Percentiles rank a stretch among this genome's conserved stretches.
Conservation (phyloP, 495 filamentous ascomycete species). For the Mycothermus thermophilus region DNA sequence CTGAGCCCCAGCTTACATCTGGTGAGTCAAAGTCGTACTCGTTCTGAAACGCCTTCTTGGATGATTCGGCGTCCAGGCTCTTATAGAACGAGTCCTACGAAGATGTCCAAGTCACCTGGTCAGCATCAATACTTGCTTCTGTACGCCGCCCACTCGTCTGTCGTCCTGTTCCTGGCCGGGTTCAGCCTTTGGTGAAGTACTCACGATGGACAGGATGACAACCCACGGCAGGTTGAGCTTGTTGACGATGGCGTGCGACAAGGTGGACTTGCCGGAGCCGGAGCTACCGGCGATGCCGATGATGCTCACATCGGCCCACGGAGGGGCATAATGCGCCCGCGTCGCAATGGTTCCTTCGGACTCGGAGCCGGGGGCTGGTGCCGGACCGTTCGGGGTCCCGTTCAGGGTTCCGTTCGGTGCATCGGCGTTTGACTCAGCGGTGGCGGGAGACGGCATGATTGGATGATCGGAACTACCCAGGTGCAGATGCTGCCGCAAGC, state of each 20-base stretch:
- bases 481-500: too few relatives aligned
- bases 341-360: conserved; percentile 27
- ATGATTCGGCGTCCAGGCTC: conserved; percentile 57
- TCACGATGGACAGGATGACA: conserved; percentile 89
- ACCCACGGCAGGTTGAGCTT: conserved; percentile 93
- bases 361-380: conserved; percentile 4
- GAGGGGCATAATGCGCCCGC: conserved; percentile 67
- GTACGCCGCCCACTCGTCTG: background rate
- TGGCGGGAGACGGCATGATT: conserved; percentile 3
- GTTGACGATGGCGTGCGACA: conserved; percentile 81
- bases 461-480: too few relatives aligned
- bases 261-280: conserved; percentile 92
- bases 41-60: conserved; percentile 63
- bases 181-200: too few relatives aligned
- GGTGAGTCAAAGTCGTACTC: conserved; percentile 95
- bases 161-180: background rate
- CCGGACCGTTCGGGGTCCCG: conserved; percentile 5
- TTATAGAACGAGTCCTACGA: conserved; percentile 93
- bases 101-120: too few relatives aligned
- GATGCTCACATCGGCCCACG: conserved; percentile 87
- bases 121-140: background rate
- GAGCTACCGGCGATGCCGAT: conserved; percentile 94
- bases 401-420: too few relatives aligned
- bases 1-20: conserved; percentile 39
- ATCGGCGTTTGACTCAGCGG: background rate